phyloP scores from a whole-genome alignment of 176 grass and related monocot species.

The Carex myosuroides region DNA sequence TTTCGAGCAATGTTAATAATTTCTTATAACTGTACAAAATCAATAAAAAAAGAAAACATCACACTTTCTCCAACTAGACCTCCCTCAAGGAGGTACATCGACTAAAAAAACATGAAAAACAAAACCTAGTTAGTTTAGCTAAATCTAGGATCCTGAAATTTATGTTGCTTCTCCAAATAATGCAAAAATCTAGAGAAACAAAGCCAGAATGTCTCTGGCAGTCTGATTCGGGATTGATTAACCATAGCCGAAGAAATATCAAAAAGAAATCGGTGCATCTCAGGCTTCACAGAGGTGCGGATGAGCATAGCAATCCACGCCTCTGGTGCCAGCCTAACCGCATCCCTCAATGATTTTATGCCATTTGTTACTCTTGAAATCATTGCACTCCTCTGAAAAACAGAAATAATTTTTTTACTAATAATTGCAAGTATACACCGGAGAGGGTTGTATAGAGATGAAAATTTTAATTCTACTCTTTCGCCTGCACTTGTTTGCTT shows the following conservation, averaged over 20 bases:
- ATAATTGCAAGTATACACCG: background rate
- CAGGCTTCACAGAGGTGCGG: constrained; percentile 42
- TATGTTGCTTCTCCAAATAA: constrained; percentile 47
- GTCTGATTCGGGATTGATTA: constrained; percentile 50
- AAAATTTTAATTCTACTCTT: background rate
- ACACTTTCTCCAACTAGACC: background rate
- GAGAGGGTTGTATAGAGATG: background rate
- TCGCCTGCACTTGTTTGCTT: background rate
- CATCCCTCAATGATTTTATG: constrained; percentile 50
- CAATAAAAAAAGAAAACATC: background rate
- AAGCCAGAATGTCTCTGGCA: constrained; percentile 75
- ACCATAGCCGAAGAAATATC: constrained; percentile 47
- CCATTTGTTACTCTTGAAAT: constrained; percentile 54
- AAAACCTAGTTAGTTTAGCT: background rate
- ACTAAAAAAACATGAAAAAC: background rate
- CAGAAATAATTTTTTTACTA: background rate
- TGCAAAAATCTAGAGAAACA: constrained; percentile 75
- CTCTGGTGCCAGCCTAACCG: constrained; percentile 60
- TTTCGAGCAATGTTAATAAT: background rate
- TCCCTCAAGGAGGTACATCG: background rate
- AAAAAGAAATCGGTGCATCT: constrained; percentile 61
- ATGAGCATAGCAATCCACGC: constrained; percentile 77
- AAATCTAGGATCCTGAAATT: constrained; percentile 19
- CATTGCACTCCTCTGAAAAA: constrained; percentile 61
- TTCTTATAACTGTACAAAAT: constrained; percentile 9